Evolutionary conservation across 2,329 filamentous ascomycete genomes (phyloP).

Genomic region (Beauveria sp.): DNA sequence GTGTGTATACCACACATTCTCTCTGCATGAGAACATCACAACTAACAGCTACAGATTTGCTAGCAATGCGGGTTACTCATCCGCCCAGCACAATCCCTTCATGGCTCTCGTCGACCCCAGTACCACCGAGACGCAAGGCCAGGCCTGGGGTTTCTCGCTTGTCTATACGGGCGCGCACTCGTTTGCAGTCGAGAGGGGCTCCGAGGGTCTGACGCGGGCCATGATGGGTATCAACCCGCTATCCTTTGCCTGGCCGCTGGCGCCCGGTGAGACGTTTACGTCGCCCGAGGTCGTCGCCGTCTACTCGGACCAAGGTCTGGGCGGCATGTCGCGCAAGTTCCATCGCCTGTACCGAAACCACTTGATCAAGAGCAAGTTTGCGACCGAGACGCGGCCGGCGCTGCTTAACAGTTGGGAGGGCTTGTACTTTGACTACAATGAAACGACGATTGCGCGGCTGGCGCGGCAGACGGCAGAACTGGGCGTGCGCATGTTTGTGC

Average conservation of each 20-base stretch:
- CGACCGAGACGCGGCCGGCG: constrained; percentile 41
- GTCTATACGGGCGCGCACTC: constrained; percentile 58
- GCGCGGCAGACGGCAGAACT: constrained; percentile 50
- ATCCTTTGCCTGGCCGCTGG: constrained; percentile 51
- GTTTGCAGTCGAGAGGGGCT: constrained; percentile 53
- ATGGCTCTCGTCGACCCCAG: constrained; percentile 46
- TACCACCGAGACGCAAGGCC: constrained; percentile 53
- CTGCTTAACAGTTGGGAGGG: constrained; percentile 63
- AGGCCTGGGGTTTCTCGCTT: constrained; percentile 58
- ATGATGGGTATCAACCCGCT: constrained; percentile 53
- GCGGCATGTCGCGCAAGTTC: constrained; percentile 54
- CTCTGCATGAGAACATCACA: too few species aligned
- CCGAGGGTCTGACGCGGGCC: constrained; percentile 53
- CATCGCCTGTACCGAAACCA: constrained; percentile 56
- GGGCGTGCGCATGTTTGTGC: constrained; percentile 55
- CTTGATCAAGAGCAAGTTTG: constrained; percentile 50
- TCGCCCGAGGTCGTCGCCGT: constrained; percentile 57
- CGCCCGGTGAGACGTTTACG: constrained; percentile 47
- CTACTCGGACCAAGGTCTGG: constrained; percentile 51
- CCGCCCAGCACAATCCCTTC: constrained; percentile 59
- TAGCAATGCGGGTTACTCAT: constrained; percentile 54
- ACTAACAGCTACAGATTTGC: constrained; percentile 39
- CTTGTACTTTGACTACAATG: constrained; percentile 50
- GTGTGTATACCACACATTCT: constrained; percentile 24
- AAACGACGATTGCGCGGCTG: constrained; percentile 45